phyloP scores from a whole-genome alignment of 2,329 filamentous ascomycete genomes.

The Cladobotryum mycophilum region DNA sequence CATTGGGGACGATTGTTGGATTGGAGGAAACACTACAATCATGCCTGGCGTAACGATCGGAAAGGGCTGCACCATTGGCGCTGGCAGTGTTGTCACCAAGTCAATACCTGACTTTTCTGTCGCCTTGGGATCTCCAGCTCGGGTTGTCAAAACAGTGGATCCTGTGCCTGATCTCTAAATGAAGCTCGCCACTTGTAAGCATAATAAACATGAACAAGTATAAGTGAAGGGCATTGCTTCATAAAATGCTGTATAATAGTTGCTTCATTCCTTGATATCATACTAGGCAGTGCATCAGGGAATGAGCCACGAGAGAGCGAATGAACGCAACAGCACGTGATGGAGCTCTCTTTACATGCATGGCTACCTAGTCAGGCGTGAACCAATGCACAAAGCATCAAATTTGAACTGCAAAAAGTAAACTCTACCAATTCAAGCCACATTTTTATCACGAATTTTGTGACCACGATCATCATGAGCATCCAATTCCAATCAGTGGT shows the following conservation, averaged over 20 bases:
- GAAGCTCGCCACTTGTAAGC: background rate
- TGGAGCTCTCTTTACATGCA: background rate
- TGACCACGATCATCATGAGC: background rate
- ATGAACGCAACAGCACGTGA: background rate
- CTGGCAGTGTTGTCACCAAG: slow-evolving; percentile 44
- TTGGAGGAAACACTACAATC: slow-evolving; percentile 44
- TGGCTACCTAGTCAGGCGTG: too few species aligned
- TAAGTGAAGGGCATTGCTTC: background rate
- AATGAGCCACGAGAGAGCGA: background rate
- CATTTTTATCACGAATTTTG: too few species aligned
- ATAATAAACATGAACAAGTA: background rate
- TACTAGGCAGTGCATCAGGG: too few species aligned
- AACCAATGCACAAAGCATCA: too few species aligned
- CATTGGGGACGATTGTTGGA: slow-evolving; percentile 51
- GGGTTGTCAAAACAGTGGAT: slow-evolving; percentile 41
- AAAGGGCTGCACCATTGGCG: slow-evolving; percentile 44
- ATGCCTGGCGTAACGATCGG: slow-evolving; percentile 49
- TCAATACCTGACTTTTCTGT: slow-evolving; percentile 42
- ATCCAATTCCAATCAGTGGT: slow-evolving; percentile 11
- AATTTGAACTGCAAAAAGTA: too few species aligned
- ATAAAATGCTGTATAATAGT: background rate
- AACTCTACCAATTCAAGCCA: too few species aligned
- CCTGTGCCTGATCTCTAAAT: slow-evolving; percentile 26
- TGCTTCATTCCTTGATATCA: too few species aligned
- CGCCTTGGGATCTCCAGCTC: slow-evolving; percentile 42